These are phyloP conservation scores for Coemansia sp. DNA, from an alignment of 192 early-diverging fungal species.

Conservation along the genomic window DNA sequence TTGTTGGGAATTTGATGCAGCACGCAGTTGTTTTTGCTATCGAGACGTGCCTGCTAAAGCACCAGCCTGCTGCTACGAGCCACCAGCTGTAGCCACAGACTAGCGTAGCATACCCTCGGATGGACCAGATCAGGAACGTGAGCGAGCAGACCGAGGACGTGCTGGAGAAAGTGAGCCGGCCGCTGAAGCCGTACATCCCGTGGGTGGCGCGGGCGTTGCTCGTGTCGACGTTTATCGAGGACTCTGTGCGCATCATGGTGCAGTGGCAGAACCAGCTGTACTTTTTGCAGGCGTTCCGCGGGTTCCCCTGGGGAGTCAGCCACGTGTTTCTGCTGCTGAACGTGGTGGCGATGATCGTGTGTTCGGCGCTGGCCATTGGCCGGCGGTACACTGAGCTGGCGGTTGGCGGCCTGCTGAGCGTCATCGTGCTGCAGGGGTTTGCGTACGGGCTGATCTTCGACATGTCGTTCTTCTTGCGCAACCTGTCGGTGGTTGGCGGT, in stretches of 20 bases:
- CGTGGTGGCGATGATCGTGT: slow-evolving; percentile 77
- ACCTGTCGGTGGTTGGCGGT: slow-evolving; percentile 90
- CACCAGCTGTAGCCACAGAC: no score
- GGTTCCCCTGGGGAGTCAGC: slow-evolving; percentile 74
- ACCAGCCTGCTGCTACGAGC: no score
- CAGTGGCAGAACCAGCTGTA: slow-evolving; percentile 88
- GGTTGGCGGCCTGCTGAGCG: slow-evolving; percentile 74
- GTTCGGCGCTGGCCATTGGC: slow-evolving; percentile 79
- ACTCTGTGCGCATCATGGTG: slow-evolving; percentile 79
- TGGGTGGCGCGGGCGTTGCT: slow-evolving; percentile 88
- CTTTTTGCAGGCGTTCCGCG: slow-evolving; percentile 76
- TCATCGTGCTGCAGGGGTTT: slow-evolving; percentile 82
- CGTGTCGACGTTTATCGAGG: slow-evolving; percentile 94
- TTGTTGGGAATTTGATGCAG: no score
- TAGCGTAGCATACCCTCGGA: not conserved
- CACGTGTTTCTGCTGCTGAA: slow-evolving; percentile 86
- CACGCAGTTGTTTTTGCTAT: no score
- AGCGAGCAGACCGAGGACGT: slow-evolving; percentile 67
- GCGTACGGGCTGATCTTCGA: slow-evolving; percentile 95
- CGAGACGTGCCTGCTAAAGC: no score
- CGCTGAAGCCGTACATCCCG: slow-evolving; percentile 89
- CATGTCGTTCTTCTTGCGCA: slow-evolving; percentile 83
- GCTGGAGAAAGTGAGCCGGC: slow-evolving; percentile 69
- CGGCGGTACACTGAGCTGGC: slow-evolving; percentile 80
- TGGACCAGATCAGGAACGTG: slow-evolving; percentile 47